These are phyloP conservation scores for Amanita jacksonii DNA, from an alignment of 768 basidiomycete genomes.

Conservation along the genomic window DNA sequence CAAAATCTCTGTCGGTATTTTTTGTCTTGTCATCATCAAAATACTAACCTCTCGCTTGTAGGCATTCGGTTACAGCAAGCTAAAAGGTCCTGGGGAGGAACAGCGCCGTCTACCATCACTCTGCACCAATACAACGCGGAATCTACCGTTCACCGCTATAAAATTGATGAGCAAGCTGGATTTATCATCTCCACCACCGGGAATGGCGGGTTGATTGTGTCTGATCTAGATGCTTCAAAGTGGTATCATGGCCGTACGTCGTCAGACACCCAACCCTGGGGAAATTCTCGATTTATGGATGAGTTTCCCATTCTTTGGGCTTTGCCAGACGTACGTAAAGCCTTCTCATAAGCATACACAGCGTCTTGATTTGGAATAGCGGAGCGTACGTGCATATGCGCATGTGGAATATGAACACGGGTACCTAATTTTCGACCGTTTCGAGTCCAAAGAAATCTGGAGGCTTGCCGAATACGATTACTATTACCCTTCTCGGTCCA, in stretches of 20 bases:
- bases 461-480: conserved; percentile 28
- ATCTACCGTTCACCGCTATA: conserved; percentile 56
- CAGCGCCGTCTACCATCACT: conserved; percentile 29
- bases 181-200: conserved; percentile 47
- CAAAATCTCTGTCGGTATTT: not conserved
- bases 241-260: conserved; percentile 2
- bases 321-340: conserved; percentile 41
- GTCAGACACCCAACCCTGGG: conserved; percentile 7
- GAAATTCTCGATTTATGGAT: conserved; percentile 14
- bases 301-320: conserved; percentile 41
- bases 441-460: conserved; percentile 64
- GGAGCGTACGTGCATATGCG: conserved; percentile 44
- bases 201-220: conserved; percentile 48
- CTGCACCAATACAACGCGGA: conserved; percentile 26
- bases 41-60: conserved; percentile 17
- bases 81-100: conserved; percentile 46
- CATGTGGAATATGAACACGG: conserved; percentile 71
- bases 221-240: conserved; percentile 30
- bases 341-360: not conserved
- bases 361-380: conserved; percentile 18
- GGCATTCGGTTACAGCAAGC: conserved; percentile 37
- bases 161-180: conserved; percentile 56
- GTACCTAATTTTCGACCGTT: conserved; percentile 61
- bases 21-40: too few relatives aligned
- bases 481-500: conserved; percentile 1